Conservation (phyloP, 805 yeast species). For the Candida qinlingensis region DNA sequence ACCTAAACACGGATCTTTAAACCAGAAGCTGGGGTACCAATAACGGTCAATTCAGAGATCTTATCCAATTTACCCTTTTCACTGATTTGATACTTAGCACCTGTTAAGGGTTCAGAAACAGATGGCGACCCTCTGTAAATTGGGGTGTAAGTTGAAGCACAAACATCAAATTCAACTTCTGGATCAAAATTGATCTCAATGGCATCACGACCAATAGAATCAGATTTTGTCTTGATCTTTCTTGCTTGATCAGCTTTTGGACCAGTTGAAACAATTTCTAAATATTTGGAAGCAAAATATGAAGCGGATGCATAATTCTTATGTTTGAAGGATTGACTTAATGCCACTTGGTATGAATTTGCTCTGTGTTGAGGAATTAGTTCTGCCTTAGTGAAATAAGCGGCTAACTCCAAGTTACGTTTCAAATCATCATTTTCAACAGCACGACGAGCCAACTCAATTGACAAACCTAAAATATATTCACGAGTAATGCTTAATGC, state of each 20-base stretch:
- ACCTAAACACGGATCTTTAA: constrained; percentile 42
- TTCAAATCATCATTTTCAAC: constrained; percentile 66
- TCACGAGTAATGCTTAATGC: constrained; percentile 74
- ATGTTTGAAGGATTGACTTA: constrained; percentile 84
- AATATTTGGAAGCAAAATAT: constrained; percentile 79
- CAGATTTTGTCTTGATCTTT: constrained; percentile 76
- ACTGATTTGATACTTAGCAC: constrained; percentile 75
- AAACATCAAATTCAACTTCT: constrained; percentile 83
- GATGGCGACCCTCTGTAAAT: constrained; percentile 70
- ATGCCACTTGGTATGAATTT: constrained; percentile 90
- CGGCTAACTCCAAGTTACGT: constrained; percentile 90
- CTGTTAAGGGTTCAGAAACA: constrained; percentile 79
- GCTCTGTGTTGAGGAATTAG: constrained; percentile 79
- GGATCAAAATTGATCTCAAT: constrained; percentile 90
- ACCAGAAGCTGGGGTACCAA: constrained; percentile 93
- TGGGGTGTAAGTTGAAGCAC: constrained; percentile 84
- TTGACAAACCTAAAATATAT: constrained; percentile 86
- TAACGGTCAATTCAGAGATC: constrained; percentile 67
- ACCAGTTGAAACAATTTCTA: constrained; percentile 65
- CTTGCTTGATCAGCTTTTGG: constrained; percentile 85
- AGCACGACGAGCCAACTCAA: constrained; percentile 84
- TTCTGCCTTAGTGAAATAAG: constrained; percentile 85
- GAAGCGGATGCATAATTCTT: constrained; percentile 88
- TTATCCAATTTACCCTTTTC: constrained; percentile 76
- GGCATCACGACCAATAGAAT: constrained; percentile 76